These are phyloP conservation scores for Phellopilus nigrolimitatus DNA, from an alignment of 1,284 basidiomycete genomes.

Conservation along the genomic window DNA sequence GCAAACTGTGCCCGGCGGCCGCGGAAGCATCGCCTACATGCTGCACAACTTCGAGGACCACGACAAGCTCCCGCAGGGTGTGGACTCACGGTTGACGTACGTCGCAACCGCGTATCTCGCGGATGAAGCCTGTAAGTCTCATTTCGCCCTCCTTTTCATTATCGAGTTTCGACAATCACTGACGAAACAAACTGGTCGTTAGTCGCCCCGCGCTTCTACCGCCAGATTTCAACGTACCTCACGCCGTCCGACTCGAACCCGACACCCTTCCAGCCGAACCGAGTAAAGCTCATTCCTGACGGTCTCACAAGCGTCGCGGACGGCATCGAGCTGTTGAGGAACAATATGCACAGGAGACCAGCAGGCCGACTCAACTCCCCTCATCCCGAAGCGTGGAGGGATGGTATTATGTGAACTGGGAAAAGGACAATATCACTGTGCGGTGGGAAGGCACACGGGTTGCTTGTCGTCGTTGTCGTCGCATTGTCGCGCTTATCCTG, in stretches of 20 bases:
- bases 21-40: slow-evolving; percentile 10
- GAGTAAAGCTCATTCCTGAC: slow-evolving; percentile 25
- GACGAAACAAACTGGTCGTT: neutral
- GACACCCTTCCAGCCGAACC: slow-evolving; percentile 19
- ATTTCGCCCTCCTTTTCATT: neutral
- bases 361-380: no score
- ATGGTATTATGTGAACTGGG: no score
- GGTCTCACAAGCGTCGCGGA: slow-evolving; percentile 28
- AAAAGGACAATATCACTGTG: no score
- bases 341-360: no score
- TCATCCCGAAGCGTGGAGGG: no score
- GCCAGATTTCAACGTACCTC: slow-evolving; percentile 3
- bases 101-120: slow-evolving; percentile 4
- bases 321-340: slow-evolving; percentile 25
- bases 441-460: no score
- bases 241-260: neutral
- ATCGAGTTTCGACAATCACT: neutral
- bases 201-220: slow-evolving; percentile 7
- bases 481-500: no score
- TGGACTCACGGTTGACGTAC: neutral
- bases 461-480: no score
- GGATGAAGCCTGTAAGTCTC: slow-evolving; percentile 8
- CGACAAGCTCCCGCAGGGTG: slow-evolving; percentile 4
- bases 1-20: slow-evolving; percentile 5
- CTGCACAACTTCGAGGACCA: slow-evolving; percentile 7